Percentiles rank a stretch among this genome's conserved stretches.
These are phyloP conservation scores for Tulasnella sp. DNA, from an alignment of 768 basidiomycete genomes.

Conservation along the genomic window DNA sequence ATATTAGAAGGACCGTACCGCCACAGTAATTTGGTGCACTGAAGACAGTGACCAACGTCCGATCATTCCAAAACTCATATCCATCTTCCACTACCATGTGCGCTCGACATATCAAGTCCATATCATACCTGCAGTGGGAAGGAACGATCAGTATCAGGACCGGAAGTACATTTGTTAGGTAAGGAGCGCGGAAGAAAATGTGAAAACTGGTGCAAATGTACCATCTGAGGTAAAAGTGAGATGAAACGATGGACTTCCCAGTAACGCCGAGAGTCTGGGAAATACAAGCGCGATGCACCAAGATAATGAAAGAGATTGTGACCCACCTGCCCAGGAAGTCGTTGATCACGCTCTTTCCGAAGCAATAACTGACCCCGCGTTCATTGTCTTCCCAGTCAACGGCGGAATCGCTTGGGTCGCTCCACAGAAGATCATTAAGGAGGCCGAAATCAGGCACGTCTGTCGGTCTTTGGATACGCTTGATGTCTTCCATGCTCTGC, in stretches of 20 bases:
- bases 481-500: conserved; percentile 96
- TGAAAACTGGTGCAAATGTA: too few relatives aligned
- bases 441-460: conserved; percentile 98
- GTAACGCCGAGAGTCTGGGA: too few relatives aligned
- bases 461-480: conserved; percentile 92
- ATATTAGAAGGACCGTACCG: conserved; percentile 37
- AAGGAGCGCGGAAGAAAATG: too few relatives aligned
- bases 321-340: conserved; percentile 57
- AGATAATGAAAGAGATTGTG: not conserved
- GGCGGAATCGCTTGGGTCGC: conserved; percentile 95
- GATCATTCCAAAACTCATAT: conserved; percentile 99
- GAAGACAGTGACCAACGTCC: conserved; percentile 96
- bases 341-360: conserved; percentile 94
- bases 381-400: conserved; percentile 99
- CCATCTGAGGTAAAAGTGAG: too few relatives aligned
- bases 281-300: too few relatives aligned
- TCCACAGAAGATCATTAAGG: conserved; percentile 94
- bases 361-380: conserved; percentile 96
- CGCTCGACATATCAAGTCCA: conserved; percentile 98
- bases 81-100: conserved; percentile 99
- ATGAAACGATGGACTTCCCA: too few relatives aligned
- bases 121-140: conserved; percentile 57
- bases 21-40: conserved; percentile 96
- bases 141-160: not conserved
- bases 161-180: not conserved